These are phyloP conservation scores for Ligustrum vulgare DNA, from an alignment of 257 asterid species.

Conservation along the genomic window DNA sequence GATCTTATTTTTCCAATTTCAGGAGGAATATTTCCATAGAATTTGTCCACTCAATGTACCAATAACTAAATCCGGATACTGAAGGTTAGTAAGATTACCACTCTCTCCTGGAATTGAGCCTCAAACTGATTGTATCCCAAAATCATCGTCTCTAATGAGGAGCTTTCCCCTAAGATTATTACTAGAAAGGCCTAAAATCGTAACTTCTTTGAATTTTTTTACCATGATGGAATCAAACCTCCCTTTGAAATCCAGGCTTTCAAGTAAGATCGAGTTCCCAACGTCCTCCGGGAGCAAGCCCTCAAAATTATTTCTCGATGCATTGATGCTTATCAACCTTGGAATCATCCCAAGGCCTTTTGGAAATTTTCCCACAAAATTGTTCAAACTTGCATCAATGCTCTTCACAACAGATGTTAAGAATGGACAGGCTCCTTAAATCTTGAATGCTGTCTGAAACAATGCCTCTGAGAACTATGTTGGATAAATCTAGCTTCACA, in stretches of 20 bases:
- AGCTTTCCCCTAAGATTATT: conserved; percentile 67
- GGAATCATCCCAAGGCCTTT: conserved; percentile 51
- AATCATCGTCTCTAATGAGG: conserved; percentile 57
- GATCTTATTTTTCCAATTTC: conserved; percentile 57
- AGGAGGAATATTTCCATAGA: conserved; percentile 68
- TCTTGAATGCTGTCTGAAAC: conserved; percentile 49
- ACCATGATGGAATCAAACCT: conserved; percentile 65
- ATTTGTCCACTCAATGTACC: conserved; percentile 61
- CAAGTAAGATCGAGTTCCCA: conserved; percentile 44
- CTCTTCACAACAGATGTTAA: conserved; percentile 44
- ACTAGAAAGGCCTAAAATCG: conserved; percentile 74
- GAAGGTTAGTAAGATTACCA: conserved; percentile 59
- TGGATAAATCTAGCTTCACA: conserved; percentile 57
- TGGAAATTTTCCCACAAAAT: conserved; percentile 58
- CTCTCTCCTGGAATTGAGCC: conserved; percentile 65
- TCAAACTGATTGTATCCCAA: conserved; percentile 67
- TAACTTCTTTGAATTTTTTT: conserved; percentile 48
- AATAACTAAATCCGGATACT: conserved; percentile 69
- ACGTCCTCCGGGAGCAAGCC: conserved; percentile 68
- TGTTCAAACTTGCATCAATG: conserved; percentile 69
- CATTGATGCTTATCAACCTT: conserved; percentile 45
- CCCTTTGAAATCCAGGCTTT: conserved; percentile 64
- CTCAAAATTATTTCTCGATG: conserved; percentile 73
- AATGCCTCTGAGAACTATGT: conserved; percentile 63
- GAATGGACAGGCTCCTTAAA: conserved; percentile 34